These are phyloP conservation scores for Angomonas ambiguus DNA, from an alignment of 208 protist species.

Conservation along the genomic window DNA sequence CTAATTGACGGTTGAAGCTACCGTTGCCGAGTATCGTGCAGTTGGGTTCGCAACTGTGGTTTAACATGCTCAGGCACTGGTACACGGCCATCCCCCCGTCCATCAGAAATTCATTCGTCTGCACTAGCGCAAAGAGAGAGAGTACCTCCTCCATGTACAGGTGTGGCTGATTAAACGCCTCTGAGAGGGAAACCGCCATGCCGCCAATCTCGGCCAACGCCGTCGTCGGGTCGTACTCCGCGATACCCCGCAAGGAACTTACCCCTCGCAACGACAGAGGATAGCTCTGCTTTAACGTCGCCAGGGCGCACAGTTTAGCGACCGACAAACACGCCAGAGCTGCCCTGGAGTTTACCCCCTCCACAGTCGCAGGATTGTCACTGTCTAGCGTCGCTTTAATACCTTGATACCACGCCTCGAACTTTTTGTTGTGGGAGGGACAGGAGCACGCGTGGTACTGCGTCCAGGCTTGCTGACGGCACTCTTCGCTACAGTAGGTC, in stretches of 20 bases:
- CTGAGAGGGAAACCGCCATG: constrained; percentile 55
- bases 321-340: constrained; percentile 71
- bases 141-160: constrained; percentile 86
- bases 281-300: constrained; percentile 67
- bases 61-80: constrained; percentile 62
- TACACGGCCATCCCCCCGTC: constrained; percentile 60
- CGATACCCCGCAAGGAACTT: constrained; percentile 43
- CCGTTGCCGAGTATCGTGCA: constrained; percentile 47
- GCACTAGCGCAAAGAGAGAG: constrained; percentile 77
- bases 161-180: constrained; percentile 59
- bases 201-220: constrained; percentile 73
- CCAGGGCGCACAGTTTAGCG: constrained; percentile 73
- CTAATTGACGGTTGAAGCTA: constrained; percentile 20
- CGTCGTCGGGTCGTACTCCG: constrained; percentile 71
- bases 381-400: constrained; percentile 41
- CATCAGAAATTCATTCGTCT: constrained; percentile 82
- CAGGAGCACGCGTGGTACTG: constrained; percentile 79
- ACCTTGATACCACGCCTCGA: constrained; percentile 39
- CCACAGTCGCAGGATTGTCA: constrained; percentile 9
- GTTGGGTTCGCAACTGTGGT: constrained; percentile 89
- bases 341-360: constrained; percentile 38
- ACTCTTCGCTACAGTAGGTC: constrained; percentile 66
- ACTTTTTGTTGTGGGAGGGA: constrained; percentile 41
- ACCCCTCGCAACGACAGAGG: constrained; percentile 61
- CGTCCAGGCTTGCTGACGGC: constrained; percentile 62